Conservation (phyloP, 78 protist genomes). For the Pigoraptor vietnamica region DNA sequence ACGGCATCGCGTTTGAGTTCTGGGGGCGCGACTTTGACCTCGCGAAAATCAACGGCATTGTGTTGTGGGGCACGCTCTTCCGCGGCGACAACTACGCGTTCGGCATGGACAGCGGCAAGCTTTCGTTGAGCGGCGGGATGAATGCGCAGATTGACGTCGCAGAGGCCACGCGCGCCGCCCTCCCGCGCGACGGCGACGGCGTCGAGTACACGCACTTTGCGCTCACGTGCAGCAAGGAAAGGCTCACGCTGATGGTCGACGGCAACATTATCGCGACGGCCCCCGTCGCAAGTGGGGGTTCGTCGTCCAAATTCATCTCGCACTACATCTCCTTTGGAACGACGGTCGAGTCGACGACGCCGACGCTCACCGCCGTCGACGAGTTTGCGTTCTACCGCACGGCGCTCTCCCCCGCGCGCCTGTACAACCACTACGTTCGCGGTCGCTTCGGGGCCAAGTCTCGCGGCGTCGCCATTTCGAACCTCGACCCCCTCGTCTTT, state of each 20-base stretch:
- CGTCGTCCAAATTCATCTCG: too few relatives aligned
- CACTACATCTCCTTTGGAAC: too few relatives aligned
- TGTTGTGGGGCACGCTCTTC: not conserved
- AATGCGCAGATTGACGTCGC: not conserved
- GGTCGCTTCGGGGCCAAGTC: not conserved
- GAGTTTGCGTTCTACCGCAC: not conserved
- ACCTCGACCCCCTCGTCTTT: not conserved
- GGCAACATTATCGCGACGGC: not conserved
- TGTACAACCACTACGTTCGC: not conserved
- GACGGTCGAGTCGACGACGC: not conserved
- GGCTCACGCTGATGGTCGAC: not conserved
- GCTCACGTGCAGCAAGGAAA: not conserved
- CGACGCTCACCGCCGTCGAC: too few relatives aligned
- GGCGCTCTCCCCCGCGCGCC: not conserved
- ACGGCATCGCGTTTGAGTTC: not conserved
- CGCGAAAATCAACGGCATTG: not conserved
- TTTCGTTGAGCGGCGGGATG: not conserved
- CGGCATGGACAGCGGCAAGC: not conserved
- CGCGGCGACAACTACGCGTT: not conserved
- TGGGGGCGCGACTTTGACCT: not conserved
- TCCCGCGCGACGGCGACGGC: not conserved
- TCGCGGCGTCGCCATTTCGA: not conserved
- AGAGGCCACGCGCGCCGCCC: not conserved
- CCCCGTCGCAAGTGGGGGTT: too few relatives aligned
- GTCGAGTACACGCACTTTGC: not conserved